Conservation (phyloP, 805 yeast genomes). For the Ogataea salicorniae region DNA sequence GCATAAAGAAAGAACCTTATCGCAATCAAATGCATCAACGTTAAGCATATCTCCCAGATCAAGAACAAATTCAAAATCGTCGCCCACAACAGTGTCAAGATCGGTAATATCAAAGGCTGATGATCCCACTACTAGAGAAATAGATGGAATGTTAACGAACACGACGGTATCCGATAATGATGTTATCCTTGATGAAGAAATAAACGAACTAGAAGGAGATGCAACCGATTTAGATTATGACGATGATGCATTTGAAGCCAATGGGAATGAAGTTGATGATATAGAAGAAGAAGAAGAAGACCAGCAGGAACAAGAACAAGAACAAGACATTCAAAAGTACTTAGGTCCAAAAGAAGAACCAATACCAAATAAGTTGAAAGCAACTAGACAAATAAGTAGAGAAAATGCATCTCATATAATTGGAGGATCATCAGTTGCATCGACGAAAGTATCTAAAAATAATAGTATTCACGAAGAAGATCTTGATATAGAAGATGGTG, state of each 20-base stretch:
- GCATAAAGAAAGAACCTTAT: neutral
- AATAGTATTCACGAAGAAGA: too few species aligned
- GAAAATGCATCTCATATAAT: constrained; percentile 41
- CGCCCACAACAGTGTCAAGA: neutral
- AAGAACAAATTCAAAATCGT: neutral
- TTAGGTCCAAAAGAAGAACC: neutral
- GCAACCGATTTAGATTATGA: neutral
- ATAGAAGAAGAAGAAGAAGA: constrained; percentile 26
- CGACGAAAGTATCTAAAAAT: too few species aligned
- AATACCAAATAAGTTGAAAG: neutral
- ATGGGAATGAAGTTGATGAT: constrained; percentile 17
- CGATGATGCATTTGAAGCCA: constrained; percentile 1
- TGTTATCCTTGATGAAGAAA: too few species aligned
- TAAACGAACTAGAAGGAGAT: neutral
- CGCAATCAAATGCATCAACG: constrained; percentile 2
- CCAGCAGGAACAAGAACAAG: too few species aligned
- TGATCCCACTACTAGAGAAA: too few species aligned
- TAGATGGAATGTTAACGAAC: too few species aligned
- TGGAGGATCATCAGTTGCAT: constrained; percentile 40
- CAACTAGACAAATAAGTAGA: constrained; percentile 3
- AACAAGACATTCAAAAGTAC: constrained; percentile 6
- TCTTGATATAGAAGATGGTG: neutral
- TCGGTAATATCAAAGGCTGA: too few species aligned
- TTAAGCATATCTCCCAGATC: neutral
- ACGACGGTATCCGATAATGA: too few species aligned